A percentile compares a stretch with the other conserved stretches of the same genome.
phyloP scores from a whole-genome alignment of 2,329 filamentous ascomycete species.

The Pestalotiopsis sp. region DNA sequence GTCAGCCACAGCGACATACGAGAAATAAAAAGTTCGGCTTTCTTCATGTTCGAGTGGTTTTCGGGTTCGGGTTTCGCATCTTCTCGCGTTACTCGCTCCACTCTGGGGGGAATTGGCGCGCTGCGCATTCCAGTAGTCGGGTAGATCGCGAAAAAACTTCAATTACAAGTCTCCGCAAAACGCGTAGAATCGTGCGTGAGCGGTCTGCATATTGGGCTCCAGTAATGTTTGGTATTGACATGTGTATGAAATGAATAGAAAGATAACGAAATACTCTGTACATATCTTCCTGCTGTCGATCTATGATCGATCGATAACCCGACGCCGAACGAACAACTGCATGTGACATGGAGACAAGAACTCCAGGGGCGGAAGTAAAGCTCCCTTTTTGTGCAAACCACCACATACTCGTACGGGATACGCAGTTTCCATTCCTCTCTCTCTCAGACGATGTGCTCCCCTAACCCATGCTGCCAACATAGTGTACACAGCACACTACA shows the following conservation, averaged over 20 bases:
- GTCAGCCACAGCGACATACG: neutral
- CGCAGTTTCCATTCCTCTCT: neutral
- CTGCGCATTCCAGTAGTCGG: neutral
- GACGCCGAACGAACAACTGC: neutral
- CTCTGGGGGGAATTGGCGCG: neutral
- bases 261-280: neutral
- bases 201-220: neutral
- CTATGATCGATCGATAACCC: neutral
- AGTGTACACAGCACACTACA: neutral
- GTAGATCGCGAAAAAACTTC: neutral
- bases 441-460: neutral
- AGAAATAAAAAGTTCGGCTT: neutral
- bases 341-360: neutral
- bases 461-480: neutral
- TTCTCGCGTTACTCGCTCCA: neutral
- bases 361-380: neutral
- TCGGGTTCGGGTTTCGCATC: neutral
- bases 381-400: neutral
- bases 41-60: neutral
- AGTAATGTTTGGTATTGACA: neutral
- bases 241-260: neutral
- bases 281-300: neutral
- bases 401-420: neutral
- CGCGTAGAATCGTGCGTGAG: neutral
- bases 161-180: neutral